A percentile compares a stretch with the other conserved stretches of the same genome.
Conservation (phyloP, 306 rosid species). For the Amphicarpaea edgeworthii region DNA sequence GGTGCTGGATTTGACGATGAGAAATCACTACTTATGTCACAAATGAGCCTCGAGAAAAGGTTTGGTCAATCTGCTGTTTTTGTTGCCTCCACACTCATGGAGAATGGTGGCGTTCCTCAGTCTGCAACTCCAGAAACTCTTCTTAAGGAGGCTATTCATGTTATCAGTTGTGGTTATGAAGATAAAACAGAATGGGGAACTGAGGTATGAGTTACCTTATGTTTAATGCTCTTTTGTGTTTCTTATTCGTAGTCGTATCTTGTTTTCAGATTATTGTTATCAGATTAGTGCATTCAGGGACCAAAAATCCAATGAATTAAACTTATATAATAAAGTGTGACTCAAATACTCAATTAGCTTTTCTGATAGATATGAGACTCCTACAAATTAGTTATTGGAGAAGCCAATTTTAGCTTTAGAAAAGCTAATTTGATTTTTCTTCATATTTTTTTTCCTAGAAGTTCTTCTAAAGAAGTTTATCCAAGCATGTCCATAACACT, state of each 20-base stretch:
- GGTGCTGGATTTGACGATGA: conserved; percentile 93
- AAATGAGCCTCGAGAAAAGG: conserved; percentile 92
- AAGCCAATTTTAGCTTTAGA: too few species aligned
- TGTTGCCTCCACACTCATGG: conserved; percentile 95
- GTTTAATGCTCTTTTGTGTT: conserved; percentile 25
- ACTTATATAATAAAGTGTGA: neutral
- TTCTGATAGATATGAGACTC: too few species aligned
- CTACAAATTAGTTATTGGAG: too few species aligned
- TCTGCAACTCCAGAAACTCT: conserved; percentile 94
- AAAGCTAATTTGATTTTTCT: too few species aligned
- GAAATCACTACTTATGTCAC: conserved; percentile 82
- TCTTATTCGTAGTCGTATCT: neutral
- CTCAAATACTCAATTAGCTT: too few species aligned
- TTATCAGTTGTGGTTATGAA: conserved; percentile 92
- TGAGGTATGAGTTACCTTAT: conserved; percentile 60
- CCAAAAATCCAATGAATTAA: neutral
- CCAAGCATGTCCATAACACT: too few species aligned
- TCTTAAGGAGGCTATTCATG: conserved; percentile 95
- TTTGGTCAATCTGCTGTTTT: conserved; percentile 90
- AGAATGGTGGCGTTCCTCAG: conserved; percentile 95
- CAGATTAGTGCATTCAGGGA: conserved; percentile 10
- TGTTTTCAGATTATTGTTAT: neutral
- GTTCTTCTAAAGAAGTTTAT: too few species aligned
- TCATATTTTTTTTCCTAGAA: too few species aligned
- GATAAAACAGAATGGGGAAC: conserved; percentile 89